A percentile compares a stretch with the other conserved stretches of the same genome.
These are phyloP conservation scores for Thalassiosira profunda DNA, from an alignment of 108 stramenopile genomes.

Conservation along the genomic window DNA sequence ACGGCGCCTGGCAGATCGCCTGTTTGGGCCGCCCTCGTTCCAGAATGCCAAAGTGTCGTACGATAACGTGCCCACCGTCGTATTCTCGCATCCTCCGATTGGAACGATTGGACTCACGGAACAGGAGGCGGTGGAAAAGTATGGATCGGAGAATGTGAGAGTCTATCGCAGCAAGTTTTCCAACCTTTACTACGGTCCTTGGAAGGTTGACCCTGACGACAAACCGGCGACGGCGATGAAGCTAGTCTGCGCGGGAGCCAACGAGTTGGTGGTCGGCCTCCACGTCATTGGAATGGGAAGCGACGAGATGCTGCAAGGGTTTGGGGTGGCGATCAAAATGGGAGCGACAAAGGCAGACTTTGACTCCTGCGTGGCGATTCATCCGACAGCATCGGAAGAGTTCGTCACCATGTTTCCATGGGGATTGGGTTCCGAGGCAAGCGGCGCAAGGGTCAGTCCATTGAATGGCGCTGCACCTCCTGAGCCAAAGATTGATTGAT, in stretches of 20 bases:
- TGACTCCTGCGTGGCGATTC: constrained; percentile 93
- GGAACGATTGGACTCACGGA: constrained; percentile 82
- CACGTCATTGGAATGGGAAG: constrained; percentile 94
- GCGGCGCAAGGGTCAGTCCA: constrained; percentile 55
- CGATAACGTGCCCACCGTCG: constrained; percentile 81
- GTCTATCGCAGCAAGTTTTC: constrained; percentile 83
- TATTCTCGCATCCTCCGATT: constrained; percentile 88
- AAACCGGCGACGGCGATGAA: constrained; percentile 78
- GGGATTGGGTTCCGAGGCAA: constrained; percentile 57
- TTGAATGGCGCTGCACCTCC: constrained; percentile 60
- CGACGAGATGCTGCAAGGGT: constrained; percentile 98
- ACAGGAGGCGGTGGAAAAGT: constrained; percentile 67
- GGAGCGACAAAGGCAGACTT: constrained; percentile 97
- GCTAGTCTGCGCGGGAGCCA: constrained; percentile 77
- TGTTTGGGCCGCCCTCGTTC: constrained; percentile 68
- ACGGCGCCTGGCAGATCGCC: constrained; percentile 78
- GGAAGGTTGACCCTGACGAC: constrained; percentile 61
- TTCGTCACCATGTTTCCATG: constrained; percentile 94
- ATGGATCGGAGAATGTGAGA: constrained; percentile 84
- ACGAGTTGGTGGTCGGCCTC: constrained; percentile 89
- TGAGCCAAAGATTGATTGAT: constrained; percentile 29
- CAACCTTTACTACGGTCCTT: constrained; percentile 90
- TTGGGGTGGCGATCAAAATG: constrained; percentile 96
- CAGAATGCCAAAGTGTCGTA: constrained; percentile 74
- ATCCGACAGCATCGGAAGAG: constrained; percentile 96